A percentile compares a stretch with the other conserved stretches of the same genome.
phyloP scores from a whole-genome alignment of 305 asterid genomes.

The Fraxinus baroniana region DNA sequence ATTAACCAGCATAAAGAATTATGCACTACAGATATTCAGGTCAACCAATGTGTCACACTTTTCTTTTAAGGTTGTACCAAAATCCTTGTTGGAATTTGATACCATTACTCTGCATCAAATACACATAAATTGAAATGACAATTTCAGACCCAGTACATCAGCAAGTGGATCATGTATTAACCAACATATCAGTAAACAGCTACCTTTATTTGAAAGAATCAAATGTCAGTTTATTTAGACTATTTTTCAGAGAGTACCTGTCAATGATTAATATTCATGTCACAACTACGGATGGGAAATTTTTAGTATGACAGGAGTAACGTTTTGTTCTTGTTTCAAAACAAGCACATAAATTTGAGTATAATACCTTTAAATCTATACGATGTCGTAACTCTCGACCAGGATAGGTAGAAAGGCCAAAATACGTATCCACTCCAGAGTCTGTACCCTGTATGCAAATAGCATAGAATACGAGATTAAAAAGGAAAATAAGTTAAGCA shows the following conservation, averaged over 20 bases:
- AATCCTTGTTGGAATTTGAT: neutral
- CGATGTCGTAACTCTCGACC: conserved; percentile 86
- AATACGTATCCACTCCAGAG: conserved; percentile 89
- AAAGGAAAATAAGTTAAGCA: conserved; percentile 13
- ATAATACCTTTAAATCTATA: conserved; percentile 75
- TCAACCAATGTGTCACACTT: neutral
- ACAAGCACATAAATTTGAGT: neutral
- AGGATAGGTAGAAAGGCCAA: conserved; percentile 91
- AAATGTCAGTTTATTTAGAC: neutral
- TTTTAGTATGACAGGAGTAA: conserved; percentile 8
- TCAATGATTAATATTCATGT: conserved; percentile 8
- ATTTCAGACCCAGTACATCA: neutral
- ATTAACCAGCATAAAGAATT: conserved; percentile 7
- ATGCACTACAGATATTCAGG: neutral
- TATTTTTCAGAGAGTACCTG: neutral
- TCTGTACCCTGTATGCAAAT: conserved; percentile 61
- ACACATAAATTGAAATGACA: neutral
- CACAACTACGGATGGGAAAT: neutral
- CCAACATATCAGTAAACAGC: neutral
- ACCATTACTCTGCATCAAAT: neutral
- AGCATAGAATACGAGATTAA: conserved; percentile 8
- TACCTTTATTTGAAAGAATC: neutral
- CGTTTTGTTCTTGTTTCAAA: neutral
- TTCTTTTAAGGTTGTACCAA: neutral
- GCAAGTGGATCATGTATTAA: neutral